Percentiles rank a stretch among this genome's conserved stretches.
Conservation (phyloP, 495 filamentous ascomycete genomes). For the Hypoxylon lienhwacheense region DNA sequence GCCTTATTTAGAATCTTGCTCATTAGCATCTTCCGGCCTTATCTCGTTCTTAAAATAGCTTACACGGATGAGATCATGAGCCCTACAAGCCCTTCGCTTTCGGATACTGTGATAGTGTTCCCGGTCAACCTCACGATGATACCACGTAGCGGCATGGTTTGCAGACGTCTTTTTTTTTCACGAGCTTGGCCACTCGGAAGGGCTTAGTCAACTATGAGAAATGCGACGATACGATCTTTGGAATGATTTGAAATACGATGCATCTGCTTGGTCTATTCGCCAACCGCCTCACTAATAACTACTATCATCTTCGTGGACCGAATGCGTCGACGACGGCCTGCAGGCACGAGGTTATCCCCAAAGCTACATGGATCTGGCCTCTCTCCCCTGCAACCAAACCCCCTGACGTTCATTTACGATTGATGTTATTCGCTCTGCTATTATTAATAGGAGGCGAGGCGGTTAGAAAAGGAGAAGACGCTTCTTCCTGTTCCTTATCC, state of each 20-base stretch:
- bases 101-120: constrained; percentile 27
- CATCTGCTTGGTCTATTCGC: constrained; percentile 33
- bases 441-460: constrained; percentile 18
- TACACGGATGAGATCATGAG: constrained; percentile 16
- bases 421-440: constrained; percentile 26
- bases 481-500: constrained; percentile 3
- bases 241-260: constrained; percentile 34
- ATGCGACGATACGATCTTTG: constrained; percentile 15
- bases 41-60: constrained; percentile 28
- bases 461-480: constrained; percentile 30
- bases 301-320: constrained; percentile 18
- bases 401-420: constrained; percentile 8
- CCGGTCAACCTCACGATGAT: constrained; percentile 25
- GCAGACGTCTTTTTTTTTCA: constrained; percentile 15
- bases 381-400: constrained; percentile 7
- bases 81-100: constrained; percentile 14
- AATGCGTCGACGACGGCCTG: constrained; percentile 21
- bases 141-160: constrained; percentile 14
- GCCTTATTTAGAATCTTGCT: constrained; percentile 28
- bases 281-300: constrained; percentile 11
- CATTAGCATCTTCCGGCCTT: constrained; percentile 20
- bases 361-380: constrained; percentile 12
- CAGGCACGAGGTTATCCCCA: constrained; percentile 32
- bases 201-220: constrained; percentile 29
- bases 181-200: constrained; percentile 22